phyloP scores from a whole-genome alignment of 2,329 filamentous ascomycete species.

The Fusarium veterinarium region DNA sequence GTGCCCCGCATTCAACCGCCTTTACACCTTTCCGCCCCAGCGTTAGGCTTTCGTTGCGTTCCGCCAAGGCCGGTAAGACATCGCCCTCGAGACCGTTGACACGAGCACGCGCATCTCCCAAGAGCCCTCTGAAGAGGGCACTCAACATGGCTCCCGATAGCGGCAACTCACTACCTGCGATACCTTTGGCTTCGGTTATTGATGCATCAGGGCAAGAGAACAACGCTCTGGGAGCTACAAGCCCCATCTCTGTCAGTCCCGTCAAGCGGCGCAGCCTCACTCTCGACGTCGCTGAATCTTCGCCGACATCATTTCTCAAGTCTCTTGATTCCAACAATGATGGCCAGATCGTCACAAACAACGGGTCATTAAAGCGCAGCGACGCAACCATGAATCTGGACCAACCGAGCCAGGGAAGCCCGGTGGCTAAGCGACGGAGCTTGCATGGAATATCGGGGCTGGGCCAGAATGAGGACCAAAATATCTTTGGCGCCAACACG shows the following conservation, averaged over 20 bases:
- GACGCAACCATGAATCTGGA: conserved; percentile 92
- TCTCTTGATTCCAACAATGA: conserved; percentile 59
- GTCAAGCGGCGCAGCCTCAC: conserved; percentile 69
- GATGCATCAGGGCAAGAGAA: conserved; percentile 59
- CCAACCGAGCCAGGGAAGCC: conserved; percentile 80
- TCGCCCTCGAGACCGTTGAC: conserved; percentile 65
- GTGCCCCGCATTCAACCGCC: conserved; percentile 57
- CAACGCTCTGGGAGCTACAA: conserved; percentile 51
- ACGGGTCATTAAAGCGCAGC: conserved; percentile 90
- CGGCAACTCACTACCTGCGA: conserved; percentile 71
- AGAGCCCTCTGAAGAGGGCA: conserved; percentile 83
- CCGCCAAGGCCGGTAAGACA: conserved; percentile 69
- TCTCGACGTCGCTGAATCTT: conserved; percentile 66
- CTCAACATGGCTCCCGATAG: conserved; percentile 77
- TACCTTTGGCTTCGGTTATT: conserved; percentile 52
- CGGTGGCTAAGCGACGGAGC: conserved; percentile 90
- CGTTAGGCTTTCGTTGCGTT: conserved; percentile 73
- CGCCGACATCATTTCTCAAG: conserved; percentile 62
- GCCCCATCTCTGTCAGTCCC: conserved; percentile 36
- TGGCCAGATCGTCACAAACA: conserved; percentile 51
- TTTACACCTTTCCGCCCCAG: conserved; percentile 74
- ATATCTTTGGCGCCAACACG: conserved; percentile 76
- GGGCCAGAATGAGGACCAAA: conserved; percentile 69
- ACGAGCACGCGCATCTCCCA: conserved; percentile 77
- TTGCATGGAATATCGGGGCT: conserved; percentile 79